These are phyloP conservation scores for Lizonia empirigonia DNA, from an alignment of 2,329 filamentous ascomycete species.

Conservation along the genomic window DNA sequence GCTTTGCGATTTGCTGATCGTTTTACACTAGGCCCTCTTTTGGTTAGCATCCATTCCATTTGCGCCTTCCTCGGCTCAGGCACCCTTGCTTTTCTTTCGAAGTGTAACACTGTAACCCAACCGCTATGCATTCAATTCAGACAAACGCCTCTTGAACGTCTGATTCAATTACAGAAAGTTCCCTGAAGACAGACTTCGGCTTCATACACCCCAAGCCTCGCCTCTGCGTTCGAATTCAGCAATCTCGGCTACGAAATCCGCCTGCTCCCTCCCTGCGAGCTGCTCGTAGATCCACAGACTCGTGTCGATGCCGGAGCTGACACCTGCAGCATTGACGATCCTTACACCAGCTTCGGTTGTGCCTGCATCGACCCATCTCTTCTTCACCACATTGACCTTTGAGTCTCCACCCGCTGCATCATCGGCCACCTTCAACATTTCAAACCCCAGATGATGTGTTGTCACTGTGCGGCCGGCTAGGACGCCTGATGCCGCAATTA, in stretches of 20 bases:
- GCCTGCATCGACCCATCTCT: constrained; percentile 44
- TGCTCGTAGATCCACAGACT: constrained; percentile 38
- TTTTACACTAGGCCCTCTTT: neutral
- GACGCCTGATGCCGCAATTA: constrained; percentile 48
- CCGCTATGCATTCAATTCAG: too few relatives aligned
- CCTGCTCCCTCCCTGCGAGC: constrained; percentile 32
- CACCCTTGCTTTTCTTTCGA: neutral
- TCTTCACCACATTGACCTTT: constrained; percentile 30
- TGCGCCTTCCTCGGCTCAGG: neutral
- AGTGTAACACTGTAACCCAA: too few relatives aligned
- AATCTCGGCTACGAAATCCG: constrained; percentile 33
- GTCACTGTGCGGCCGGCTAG: constrained; percentile 45
- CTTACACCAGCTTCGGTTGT: constrained; percentile 36
- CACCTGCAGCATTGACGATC: constrained; percentile 45
- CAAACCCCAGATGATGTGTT: constrained; percentile 48
- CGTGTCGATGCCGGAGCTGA: constrained; percentile 42
- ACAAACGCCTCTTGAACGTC: neutral
- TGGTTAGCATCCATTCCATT: neutral
- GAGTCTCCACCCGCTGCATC: constrained; percentile 38
- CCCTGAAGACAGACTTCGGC: neutral
- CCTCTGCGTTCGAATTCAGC: constrained; percentile 41
- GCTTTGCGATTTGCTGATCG: neutral
- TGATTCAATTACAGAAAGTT: neutral
- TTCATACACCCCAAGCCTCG: constrained; percentile 25
- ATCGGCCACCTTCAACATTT: constrained; percentile 36